phyloP scores from a whole-genome alignment of 2,329 filamentous ascomycete species.

The Lasiodiplodia gonubiensis region DNA sequence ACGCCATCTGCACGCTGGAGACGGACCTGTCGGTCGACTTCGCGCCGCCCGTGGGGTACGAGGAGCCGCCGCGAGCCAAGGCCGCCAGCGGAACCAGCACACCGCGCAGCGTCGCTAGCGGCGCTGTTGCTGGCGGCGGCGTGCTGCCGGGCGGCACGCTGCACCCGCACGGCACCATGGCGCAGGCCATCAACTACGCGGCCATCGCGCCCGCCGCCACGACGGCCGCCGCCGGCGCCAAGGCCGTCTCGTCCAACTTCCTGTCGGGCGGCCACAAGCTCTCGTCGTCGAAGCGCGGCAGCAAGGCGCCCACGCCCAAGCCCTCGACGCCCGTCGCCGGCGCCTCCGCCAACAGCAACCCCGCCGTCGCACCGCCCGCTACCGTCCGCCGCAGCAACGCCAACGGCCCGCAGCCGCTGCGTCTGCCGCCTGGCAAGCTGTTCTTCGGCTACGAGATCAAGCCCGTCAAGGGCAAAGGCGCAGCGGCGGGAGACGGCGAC shows the following conservation, averaged over 20 bases:
- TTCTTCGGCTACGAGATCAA: slow-evolving; percentile 97
- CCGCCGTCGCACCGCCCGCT: slow-evolving; percentile 32
- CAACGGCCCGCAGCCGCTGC: slow-evolving; percentile 84
- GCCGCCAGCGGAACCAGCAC: slow-evolving; percentile 82
- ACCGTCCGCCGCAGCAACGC: slow-evolving; percentile 53
- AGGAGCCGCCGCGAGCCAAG: slow-evolving; percentile 74
- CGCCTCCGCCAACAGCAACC: slow-evolving; percentile 46
- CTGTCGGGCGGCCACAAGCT: slow-evolving; percentile 79
- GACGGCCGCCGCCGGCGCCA: slow-evolving; percentile 66
- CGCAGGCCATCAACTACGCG: slow-evolving; percentile 95
- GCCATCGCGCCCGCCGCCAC: slow-evolving; percentile 81
- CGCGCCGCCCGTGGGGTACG: slow-evolving; percentile 89
- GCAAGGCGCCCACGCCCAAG: slow-evolving; percentile 72
- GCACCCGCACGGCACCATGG: slow-evolving; percentile 91
- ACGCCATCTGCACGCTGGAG: slow-evolving; percentile 88
- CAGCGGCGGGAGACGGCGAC: slow-evolving; percentile 60
- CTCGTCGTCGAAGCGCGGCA: slow-evolving; percentile 74
- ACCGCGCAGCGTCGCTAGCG: slow-evolving; percentile 70
- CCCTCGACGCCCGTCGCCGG: slow-evolving; percentile 67
- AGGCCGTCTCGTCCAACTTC: slow-evolving; percentile 77
- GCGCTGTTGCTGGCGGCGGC: slow-evolving; percentile 56
- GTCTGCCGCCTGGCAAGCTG: slow-evolving; percentile 84
- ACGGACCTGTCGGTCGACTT: slow-evolving; percentile 98
- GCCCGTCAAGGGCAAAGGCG: slow-evolving; percentile 79
- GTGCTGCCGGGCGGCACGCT: slow-evolving; percentile 69